Evolutionary conservation across 306 rosid genomes (phyloP), one percentile per base, ranked within the genome.

Genomic region (Prunus mira): DNA sequence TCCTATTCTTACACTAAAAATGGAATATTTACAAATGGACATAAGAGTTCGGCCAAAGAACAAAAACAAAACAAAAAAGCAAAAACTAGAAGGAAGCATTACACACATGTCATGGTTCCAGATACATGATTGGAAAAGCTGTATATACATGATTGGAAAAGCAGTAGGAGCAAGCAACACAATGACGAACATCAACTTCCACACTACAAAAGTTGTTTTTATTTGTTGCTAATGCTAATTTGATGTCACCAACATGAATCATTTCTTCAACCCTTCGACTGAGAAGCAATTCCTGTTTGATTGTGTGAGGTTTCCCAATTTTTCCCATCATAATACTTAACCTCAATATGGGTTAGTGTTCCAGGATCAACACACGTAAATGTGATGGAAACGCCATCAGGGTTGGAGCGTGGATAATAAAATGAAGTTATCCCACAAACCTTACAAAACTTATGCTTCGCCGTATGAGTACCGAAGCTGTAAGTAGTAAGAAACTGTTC

Each of bases 351-450:
- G 67, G 73, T 72, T 70, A 94, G 76, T 0, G 98, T 90, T 70
- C 96, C 98, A 9, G 90, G 90, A 80, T 94, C 96, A 28, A 92
- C 95, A 72, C 98, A 94, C 84, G 66, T 87, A 78, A 79, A 80
- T 22, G 97, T 74, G 71, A 94, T 72, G 9, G 90, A 81, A 75
- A 94, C 92, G 43, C 98, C 97, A 80, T 94, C 97, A 14, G 95
- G 97, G 76, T 94, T 94, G 10, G 95, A 92, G 47, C 96, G 98
- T 2, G 96, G 96, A 81, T 73, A 55, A 73, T 80, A 94, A 79
- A 92, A 94, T 4, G 98, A 94, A 68, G 97, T 90, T 76, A 94
- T 92, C 50, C 97, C 97, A 77, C 98, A 94, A 51, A 82, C 80
- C 71, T 86, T 94, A 55, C 97, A 94, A 65, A 94, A 94, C 12